A percentile compares a stretch with the other conserved stretches of the same genome.
Evolutionary conservation across 1,284 basidiomycete species (phyloP).

Genomic region (Laetiporus sulphureus): DNA sequence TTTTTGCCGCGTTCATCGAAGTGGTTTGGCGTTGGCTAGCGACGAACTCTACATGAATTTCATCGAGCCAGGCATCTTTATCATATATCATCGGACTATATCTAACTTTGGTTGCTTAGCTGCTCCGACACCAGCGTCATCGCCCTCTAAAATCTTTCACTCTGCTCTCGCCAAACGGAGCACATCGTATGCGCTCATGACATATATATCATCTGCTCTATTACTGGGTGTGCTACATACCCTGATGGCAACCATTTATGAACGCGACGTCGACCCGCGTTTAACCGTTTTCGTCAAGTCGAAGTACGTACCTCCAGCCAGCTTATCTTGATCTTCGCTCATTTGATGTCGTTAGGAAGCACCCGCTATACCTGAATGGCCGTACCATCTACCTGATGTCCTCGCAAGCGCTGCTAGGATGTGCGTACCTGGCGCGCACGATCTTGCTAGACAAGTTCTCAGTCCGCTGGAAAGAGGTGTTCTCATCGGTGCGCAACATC

Average conservation of each 20-base stretch:
- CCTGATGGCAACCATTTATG: constrained; percentile 28
- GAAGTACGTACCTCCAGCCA: constrained; percentile 33
- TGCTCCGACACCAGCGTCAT: constrained; percentile 37
- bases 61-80: too few species aligned
- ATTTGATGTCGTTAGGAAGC: constrained; percentile 39
- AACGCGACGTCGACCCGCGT: constrained; percentile 28
- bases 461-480: constrained; percentile 37
- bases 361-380: constrained; percentile 64
- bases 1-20: too few species aligned
- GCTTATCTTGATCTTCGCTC: background rate
- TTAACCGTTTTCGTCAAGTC: constrained; percentile 58
- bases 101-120: too few species aligned
- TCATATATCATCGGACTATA: too few species aligned
- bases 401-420: constrained; percentile 41
- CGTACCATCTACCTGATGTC: constrained; percentile 50
- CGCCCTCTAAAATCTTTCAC: constrained; percentile 43
- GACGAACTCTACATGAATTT: too few species aligned
- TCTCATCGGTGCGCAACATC: constrained; percentile 11
- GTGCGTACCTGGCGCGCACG: constrained; percentile 44
- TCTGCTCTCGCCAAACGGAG: constrained; percentile 39
- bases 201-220: constrained; percentile 40
- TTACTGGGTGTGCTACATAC: constrained; percentile 36
- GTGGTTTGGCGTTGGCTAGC: too few species aligned
- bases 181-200: constrained; percentile 34
- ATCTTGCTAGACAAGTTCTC: constrained; percentile 52